phyloP scores from a whole-genome alignment of 2,329 filamentous ascomycete genomes.

The Scedosporium minutisporum region DNA sequence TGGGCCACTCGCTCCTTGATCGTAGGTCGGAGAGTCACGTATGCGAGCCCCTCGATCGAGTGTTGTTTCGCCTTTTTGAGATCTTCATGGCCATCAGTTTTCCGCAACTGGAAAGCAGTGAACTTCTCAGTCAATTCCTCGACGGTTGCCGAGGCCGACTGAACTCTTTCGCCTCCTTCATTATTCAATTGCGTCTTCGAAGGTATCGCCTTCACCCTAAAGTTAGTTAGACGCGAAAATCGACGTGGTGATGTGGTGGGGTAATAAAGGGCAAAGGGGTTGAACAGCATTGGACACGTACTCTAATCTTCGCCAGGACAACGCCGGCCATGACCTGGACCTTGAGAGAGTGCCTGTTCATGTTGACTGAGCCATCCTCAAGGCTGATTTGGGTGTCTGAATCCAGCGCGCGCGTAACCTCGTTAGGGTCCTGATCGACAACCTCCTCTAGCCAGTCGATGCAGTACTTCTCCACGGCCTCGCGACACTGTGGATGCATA shows the following conservation, averaged over 20 bases:
- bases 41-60: constrained; percentile 84
- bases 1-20: constrained; percentile 73
- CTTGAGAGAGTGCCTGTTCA: constrained; percentile 50
- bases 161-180: constrained; percentile 32
- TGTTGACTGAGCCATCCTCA: constrained; percentile 46
- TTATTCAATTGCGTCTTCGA: constrained; percentile 29
- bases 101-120: constrained; percentile 43
- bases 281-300: constrained; percentile 21
- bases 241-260: not conserved
- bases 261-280: not conserved
- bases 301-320: constrained; percentile 62
- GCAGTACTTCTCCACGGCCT: constrained; percentile 77
- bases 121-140: constrained; percentile 58
- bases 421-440: constrained; percentile 60
- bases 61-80: constrained; percentile 34
- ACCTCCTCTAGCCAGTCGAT: constrained; percentile 79
- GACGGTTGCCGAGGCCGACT: constrained; percentile 49
- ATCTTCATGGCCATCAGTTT: constrained; percentile 25
- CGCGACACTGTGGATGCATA: constrained; percentile 72
- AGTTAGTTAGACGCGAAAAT: constrained; percentile 32
- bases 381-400: constrained; percentile 49
- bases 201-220: constrained; percentile 44
- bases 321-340: constrained; percentile 62
- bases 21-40: constrained; percentile 74
- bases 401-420: constrained; percentile 23